phyloP scores from a whole-genome alignment of 2,329 filamentous ascomycete species.

The Penicillium sp. region DNA sequence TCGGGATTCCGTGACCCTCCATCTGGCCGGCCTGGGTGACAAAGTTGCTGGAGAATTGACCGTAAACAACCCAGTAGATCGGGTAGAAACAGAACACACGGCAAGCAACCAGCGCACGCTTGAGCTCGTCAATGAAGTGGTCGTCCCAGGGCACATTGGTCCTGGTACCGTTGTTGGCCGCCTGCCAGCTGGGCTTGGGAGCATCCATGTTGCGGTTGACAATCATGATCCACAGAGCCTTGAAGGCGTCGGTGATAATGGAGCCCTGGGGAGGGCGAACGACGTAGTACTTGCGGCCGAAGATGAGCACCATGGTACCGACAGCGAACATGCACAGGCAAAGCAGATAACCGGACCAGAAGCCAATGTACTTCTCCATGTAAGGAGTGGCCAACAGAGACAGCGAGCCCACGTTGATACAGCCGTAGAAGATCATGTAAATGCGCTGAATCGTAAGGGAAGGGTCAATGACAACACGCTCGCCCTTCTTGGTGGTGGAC shows the following conservation, averaged over 20 bases:
- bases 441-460: slow-evolving; percentile 58
- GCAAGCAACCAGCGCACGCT: slow-evolving; percentile 57
- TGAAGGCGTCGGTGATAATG: slow-evolving; percentile 58
- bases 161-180: slow-evolving; percentile 41
- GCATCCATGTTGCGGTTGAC: slow-evolving; percentile 50
- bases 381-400: slow-evolving; percentile 59
- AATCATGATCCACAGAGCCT: slow-evolving; percentile 49
- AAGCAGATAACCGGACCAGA: slow-evolving; percentile 57
- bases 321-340: slow-evolving; percentile 56
- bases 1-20: slow-evolving; percentile 62
- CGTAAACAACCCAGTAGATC: slow-evolving; percentile 60
- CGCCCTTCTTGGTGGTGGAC: slow-evolving; percentile 37
- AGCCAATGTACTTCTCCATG: slow-evolving; percentile 59
- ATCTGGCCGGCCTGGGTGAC: slow-evolving; percentile 56
- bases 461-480: slow-evolving; percentile 59
- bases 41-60: slow-evolving; percentile 59
- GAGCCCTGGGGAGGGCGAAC: slow-evolving; percentile 52
- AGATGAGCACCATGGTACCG: slow-evolving; percentile 48
- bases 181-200: slow-evolving; percentile 58
- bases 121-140: slow-evolving; percentile 62
- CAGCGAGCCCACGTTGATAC: slow-evolving; percentile 63
- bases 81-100: slow-evolving; percentile 64
- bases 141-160: slow-evolving; percentile 54
- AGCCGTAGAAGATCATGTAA: slow-evolving; percentile 67
- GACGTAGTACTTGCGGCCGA: slow-evolving; percentile 40